Conservation (phyloP, 352 stramenopile species). For the Pythium diclinum region DNA sequence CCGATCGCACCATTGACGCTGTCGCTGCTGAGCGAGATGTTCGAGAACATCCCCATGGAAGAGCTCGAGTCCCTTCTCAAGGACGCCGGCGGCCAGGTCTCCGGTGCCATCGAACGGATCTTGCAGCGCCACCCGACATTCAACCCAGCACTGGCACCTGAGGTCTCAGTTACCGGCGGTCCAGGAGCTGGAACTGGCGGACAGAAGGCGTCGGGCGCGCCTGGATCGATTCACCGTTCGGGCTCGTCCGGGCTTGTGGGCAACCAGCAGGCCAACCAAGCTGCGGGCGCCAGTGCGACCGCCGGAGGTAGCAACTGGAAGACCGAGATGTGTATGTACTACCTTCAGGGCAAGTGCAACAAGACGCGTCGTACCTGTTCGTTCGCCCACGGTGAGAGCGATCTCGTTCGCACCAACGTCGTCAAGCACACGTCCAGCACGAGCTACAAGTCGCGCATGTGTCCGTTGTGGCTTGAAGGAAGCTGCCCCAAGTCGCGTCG, state of each 20-base stretch:
- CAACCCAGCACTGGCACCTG: slow-evolving; percentile 43
- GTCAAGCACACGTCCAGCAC: slow-evolving; percentile 39
- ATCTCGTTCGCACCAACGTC: slow-evolving; percentile 48
- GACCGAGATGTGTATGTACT: slow-evolving; percentile 89
- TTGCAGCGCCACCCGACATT: slow-evolving; percentile 68
- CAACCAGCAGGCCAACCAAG: slow-evolving; percentile 27
- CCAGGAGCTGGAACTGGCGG: slow-evolving; percentile 5
- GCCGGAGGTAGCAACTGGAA: slow-evolving; percentile 70
- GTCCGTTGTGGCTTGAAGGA: slow-evolving; percentile 70
- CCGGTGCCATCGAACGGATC: slow-evolving; percentile 61
- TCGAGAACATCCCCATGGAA: slow-evolving; percentile 61
- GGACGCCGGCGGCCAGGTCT: slow-evolving; percentile 46
- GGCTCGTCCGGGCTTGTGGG: slow-evolving; percentile 18
- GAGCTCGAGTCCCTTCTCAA: slow-evolving; percentile 58
- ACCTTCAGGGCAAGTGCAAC: slow-evolving; percentile 88
- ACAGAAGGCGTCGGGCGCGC: slow-evolving; percentile 3
- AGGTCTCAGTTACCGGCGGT: slow-evolving; percentile 19
- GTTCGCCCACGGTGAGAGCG: slow-evolving; percentile 82
- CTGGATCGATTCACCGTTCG: slow-evolving; percentile 15
- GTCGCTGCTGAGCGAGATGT: slow-evolving; percentile 67
- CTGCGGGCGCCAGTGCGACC: slow-evolving; percentile 11
- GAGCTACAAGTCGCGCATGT: slow-evolving; percentile 78
- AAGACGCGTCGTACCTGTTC: slow-evolving; percentile 85
- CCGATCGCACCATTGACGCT: slow-evolving; percentile 52
- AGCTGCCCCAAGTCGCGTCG: slow-evolving; percentile 69